Evolutionary conservation across 129 eudicot genomes (phyloP), one percentile per base, ranked within the genome.

Genomic region (Centaurea solstitialis): DNA sequence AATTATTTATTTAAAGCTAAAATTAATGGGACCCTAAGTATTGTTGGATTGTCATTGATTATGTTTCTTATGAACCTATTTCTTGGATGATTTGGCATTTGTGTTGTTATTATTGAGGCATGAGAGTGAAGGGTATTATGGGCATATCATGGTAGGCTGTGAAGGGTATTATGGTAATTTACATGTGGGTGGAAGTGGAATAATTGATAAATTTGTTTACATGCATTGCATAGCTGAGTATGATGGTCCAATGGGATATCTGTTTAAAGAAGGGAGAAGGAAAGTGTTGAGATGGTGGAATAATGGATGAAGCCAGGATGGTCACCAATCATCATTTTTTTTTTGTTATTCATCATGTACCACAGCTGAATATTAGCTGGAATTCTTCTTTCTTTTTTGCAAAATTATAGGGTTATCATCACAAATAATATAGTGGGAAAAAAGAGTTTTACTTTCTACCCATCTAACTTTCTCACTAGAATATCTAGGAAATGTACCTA

Each of bases 361-460:
- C 68, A 79, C 83, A 79, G 83, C 76, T 20, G 77, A 59, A 53
- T 24, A 53, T 79, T 79, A 50, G 71, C 70, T 79, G 77, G 77
- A 70, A 30, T 30, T 70, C 61, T 43, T 45, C 8, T 18, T 35
- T 13, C 62, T 50, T 33, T 33, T 50, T 64, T 22, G 5, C 5
- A 30, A 64, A 62, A 7, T 62, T 62, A 20, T 20, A 21, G 17
- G 64, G 17, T 40, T 40, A 40, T 40, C 45, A 40, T 40, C 2
- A 40, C 7, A 5, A 41, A 41, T 41, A 7, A 33, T 33, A 33
- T 33, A 33, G 37, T 33, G 37, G 37, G 4, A 33, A 33, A 33
- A 33, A 33, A 41, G 9, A 8, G 12, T 8, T 41, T 41, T 8
- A 41, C 47, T 8, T 41, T 41, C 12, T 41, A 41, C 1, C n/a